phyloP scores from a whole-genome alignment of 257 asterid genomes.

The Solanum chilense region DNA sequence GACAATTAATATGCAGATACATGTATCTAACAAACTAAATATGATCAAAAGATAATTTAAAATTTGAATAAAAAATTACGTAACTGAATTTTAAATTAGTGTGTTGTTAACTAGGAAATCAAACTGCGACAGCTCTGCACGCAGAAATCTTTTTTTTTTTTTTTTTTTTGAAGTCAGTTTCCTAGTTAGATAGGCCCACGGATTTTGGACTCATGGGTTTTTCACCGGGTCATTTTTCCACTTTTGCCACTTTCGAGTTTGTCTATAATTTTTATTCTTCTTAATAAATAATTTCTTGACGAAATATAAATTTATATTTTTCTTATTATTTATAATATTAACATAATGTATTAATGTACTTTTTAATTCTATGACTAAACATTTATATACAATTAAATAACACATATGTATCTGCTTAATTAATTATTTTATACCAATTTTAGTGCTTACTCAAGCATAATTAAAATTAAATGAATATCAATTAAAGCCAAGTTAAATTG shows the following conservation, averaged over 20 bases:
- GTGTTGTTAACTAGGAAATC: neutral
- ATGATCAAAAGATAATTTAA: too few species aligned
- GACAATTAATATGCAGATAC: too few species aligned
- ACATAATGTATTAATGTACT: too few species aligned
- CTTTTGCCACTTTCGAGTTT: neutral
- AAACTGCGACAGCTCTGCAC: neutral
- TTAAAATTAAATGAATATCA: neutral
- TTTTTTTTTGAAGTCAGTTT: neutral
- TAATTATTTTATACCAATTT: too few species aligned
- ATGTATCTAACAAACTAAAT: neutral
- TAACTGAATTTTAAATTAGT: too few species aligned
- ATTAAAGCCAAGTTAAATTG: too few species aligned
- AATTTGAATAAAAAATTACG: too few species aligned
- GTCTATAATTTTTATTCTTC: neutral
- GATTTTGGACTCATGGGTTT: neutral
- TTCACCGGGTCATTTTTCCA: neutral
- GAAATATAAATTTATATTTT: too few species aligned
- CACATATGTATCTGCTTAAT: neutral
- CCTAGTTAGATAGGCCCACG: neutral
- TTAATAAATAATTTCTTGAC: too few species aligned
- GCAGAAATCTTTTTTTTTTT: neutral
- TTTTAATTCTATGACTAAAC: too few species aligned
- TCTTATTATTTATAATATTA: neutral
- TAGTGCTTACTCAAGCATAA: rapidly evolving
- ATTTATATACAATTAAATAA: too few species aligned